Conservation (phyloP, 2,329 filamentous ascomycete genomes). For the Diaporthe humulicola region DNA sequence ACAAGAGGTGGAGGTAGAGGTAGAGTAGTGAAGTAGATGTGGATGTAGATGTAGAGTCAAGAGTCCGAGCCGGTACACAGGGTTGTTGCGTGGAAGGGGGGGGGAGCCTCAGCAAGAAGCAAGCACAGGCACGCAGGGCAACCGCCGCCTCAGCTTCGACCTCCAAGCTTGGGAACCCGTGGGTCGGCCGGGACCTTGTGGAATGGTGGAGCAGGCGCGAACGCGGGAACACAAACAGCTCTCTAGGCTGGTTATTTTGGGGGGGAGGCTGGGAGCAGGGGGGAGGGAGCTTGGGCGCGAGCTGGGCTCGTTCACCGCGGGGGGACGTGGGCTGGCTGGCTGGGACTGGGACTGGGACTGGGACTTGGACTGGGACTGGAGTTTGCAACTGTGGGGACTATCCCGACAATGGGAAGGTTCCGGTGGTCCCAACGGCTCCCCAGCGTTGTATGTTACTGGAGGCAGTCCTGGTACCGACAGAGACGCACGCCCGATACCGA, state of each 20-base stretch:
- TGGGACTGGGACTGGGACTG: neutral
- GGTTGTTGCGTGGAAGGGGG: constrained; percentile 7
- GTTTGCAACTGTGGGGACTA: constrained; percentile 23
- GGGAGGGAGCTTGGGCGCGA: constrained; percentile 22
- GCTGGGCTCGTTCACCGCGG: constrained; percentile 15
- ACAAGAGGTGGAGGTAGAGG: constrained; percentile 34
- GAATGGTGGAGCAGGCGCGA: constrained; percentile 32
- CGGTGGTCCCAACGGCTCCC: constrained; percentile 6
- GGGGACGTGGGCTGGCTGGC: neutral
- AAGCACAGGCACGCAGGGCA: constrained; percentile 8
- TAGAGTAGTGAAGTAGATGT: constrained; percentile 30
- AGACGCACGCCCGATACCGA: neutral
- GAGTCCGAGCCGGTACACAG: constrained; percentile 28
- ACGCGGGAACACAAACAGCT: constrained; percentile 30
- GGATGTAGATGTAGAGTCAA: constrained; percentile 13
- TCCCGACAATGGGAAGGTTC: constrained; percentile 28
- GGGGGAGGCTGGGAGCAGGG: constrained; percentile 6
- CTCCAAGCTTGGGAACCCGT: constrained; percentile 20
- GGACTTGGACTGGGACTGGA: constrained; percentile 1
- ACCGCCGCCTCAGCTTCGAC: constrained; percentile 23
- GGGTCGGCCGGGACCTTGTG: constrained; percentile 25
- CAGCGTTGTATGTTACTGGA: constrained; percentile 2
- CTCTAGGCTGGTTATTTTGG: constrained; percentile 23
- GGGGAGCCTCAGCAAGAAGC: neutral
- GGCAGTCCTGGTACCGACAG: neutral